Evolutionary conservation across 805 yeast species (phyloP), one percentile per base, ranked within the genome.

Genomic region (Candida ovalis): DNA sequence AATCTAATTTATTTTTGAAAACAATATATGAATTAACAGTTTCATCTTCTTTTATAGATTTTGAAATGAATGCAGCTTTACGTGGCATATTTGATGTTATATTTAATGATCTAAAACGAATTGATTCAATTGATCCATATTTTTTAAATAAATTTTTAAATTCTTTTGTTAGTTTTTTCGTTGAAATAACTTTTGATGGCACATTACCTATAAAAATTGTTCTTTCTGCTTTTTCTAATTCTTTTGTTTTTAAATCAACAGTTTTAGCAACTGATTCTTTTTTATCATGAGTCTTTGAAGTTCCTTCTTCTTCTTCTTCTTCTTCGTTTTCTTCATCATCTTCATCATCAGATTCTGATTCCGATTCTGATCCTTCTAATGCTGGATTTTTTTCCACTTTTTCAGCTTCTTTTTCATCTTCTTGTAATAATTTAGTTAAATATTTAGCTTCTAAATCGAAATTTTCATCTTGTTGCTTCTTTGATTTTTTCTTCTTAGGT

Each of bases 191-290:
- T 1, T 70, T 61, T 36, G 81, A 69, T 30, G 87, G 79, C 13
- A 92, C 78, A 64, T 94, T 94, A 40, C 97, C 98, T 9, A 94
- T 83, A 60, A 94, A 94, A 0, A 92, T 73, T 0, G 96, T 89
- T 57, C 84, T 77, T 55, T 86, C 88, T 5, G 96, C 95, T 66
- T 88, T 87, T 56, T 80, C 87, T 43, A 86, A 71, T 63, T 89
- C 96, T n/a, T 69, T 69, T 52, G 81, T 84, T 62, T 83, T 83
- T 50, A 84, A 66, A 67, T 85, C 85, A 41, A 82, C 58, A 3
- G 70, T 66, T 54, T 74, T 76, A 35, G 86, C 84, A 2, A 59
- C 59, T 10, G 62, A n/a, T n/a, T n/a, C 59, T 18, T 60, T 55
- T 10, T 21, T 35, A 3, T 4, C 25, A 19, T 3, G 41, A 18